phyloP scores from a whole-genome alignment of 331 rosid species.

The Pyrus hybrid region DNA sequence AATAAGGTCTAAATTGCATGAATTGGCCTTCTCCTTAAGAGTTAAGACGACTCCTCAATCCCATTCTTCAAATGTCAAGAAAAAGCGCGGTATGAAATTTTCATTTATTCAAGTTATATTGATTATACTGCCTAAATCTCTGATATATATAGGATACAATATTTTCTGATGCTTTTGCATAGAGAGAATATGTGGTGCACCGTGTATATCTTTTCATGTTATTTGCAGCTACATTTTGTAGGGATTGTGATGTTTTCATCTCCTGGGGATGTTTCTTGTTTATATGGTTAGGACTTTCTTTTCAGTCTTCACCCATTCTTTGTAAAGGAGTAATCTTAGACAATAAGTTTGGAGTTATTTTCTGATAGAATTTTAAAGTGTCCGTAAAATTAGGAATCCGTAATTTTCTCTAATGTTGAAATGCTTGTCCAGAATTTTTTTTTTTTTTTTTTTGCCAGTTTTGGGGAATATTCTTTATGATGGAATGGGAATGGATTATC shows the following conservation, averaged over 20 bases:
- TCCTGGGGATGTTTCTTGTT: not conserved
- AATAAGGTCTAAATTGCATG: conserved; percentile 52
- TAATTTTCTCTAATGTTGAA: not conserved
- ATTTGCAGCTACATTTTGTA: not conserved
- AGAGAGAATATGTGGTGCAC: not conserved
- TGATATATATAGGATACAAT: not conserved
- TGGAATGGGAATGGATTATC: not conserved
- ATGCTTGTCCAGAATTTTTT: not conserved
- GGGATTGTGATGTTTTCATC: not conserved
- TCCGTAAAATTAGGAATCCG: not conserved
- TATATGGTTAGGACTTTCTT: not conserved
- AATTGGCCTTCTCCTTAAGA: conserved; percentile 46
- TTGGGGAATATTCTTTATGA: not conserved
- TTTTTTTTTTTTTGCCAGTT: not conserved
- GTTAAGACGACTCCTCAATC: conserved; percentile 30
- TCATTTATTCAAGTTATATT: not conserved
- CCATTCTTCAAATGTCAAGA: conserved; percentile 30
- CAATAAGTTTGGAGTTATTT: too few species aligned
- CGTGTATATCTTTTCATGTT: not conserved
- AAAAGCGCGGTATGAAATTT: conserved; percentile 44
- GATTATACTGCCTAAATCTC: not conserved
- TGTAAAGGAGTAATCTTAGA: too few species aligned
- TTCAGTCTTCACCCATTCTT: too few species aligned
- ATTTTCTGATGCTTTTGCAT: not conserved
- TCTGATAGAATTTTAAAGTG: not conserved